Evolutionary conservation across 1,139 yeast genomes (phyloP), one percentile per base, ranked within the genome.

Genomic region (Pichia kudriavzevii): DNA sequence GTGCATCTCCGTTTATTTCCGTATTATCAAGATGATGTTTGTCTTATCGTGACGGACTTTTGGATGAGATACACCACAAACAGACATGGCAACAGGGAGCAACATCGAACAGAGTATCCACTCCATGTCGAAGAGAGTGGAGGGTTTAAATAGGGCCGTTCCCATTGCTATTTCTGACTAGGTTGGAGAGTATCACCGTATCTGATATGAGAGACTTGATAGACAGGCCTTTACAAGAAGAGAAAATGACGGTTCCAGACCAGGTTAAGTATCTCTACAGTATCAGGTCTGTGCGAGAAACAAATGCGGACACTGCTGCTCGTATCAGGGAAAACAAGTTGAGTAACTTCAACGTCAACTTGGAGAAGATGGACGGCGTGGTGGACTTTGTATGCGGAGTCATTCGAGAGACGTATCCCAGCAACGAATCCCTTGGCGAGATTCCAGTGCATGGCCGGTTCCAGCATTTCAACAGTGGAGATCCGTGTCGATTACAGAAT

Each of bases 371-470:
- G 21, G 62, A 58, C 12, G 45, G 38, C 0, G 65, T 68, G 27
- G 67, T 69, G 14, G 64, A 60, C 11, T 71, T 55, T 46, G 67
- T 72, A 6, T 51, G 59, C 30, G 47, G 49, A 10, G 59, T 70
- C 4, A 62, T 72, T 31, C 50, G 53, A 19, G 32, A 18, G 2
- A 29, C 45, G 4, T 56, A 45, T 31, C 58, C 58, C 5, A 48
- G 54, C 3, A 40, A 46, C 8, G 55, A 50, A 19, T 39, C 50
- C 0, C 44, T 56, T 3, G 33, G 40, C 4, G 32, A 36, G 3
- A 75, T 75, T 34, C 80, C 81, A 3, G 73, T 77, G 10, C 80
- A 75, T 50, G 80, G 80, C 4, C 60, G 81, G 38, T 73, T 75
- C 72, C 79, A 72, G 48, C 80, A 75, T 51, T 64, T 75, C 46